Percentiles rank a stretch among this genome's conserved stretches.
Conservation (phyloP, 2,329 filamentous ascomycete species). For the Alternaria sp. region DNA sequence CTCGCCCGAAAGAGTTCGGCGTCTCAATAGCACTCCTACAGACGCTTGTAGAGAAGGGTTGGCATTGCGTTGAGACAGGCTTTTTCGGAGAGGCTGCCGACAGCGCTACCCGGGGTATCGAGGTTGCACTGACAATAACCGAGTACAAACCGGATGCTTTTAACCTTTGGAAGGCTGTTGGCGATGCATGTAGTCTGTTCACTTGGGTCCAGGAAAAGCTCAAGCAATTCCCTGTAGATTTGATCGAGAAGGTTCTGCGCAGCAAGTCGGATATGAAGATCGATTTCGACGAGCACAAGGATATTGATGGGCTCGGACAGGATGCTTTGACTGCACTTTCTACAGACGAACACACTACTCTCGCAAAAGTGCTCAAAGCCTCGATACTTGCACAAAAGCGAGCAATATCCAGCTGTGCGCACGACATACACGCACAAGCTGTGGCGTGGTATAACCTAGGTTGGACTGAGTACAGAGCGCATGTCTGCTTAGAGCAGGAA, state of each 20-base stretch:
- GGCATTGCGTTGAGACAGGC: conserved; percentile 79
- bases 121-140: conserved; percentile 70
- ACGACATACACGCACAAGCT: conserved; percentile 85
- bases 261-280: conserved; percentile 58
- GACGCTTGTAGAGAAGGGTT: conserved; percentile 82
- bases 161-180: conserved; percentile 94
- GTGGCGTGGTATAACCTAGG: conserved; percentile 98
- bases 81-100: conserved; percentile 84
- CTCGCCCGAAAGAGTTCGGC: conserved; percentile 78
- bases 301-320: conserved; percentile 71
- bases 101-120: conserved; percentile 73
- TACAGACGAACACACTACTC: conserved; percentile 23
- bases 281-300: conserved; percentile 66
- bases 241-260: conserved; percentile 67
- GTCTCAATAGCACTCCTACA: conserved; percentile 89
- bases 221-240: conserved; percentile 66
- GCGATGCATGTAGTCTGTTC: conserved; percentile 87
- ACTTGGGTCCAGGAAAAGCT: conserved; percentile 76
- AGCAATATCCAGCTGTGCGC: conserved; percentile 74
- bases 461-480: conserved; percentile 88
- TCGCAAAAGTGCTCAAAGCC: conserved; percentile 71
- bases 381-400: conserved; percentile 87
- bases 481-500: conserved; percentile 67
- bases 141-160: conserved; percentile 74
- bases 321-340: conserved; percentile 41